Base-by-base conservation (phyloP, 768 basidiomycete species). In the Boletellus emodensis region DNA sequence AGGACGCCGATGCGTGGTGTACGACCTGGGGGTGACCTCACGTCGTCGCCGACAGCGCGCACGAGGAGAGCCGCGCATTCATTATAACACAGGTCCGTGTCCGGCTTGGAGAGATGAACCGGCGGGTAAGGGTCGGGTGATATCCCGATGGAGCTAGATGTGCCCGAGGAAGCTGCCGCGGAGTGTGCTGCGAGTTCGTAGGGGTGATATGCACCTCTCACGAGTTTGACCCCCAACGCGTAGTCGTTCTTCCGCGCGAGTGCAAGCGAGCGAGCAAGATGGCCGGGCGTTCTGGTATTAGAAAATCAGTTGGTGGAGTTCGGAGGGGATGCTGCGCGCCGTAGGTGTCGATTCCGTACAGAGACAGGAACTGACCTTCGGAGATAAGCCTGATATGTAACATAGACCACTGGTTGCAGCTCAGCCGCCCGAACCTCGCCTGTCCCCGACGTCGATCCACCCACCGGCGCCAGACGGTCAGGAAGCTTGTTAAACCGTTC, bases 381-480 rank as follows among this genome's bases (percentile, higher is more conserved):
- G 20, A 96, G 79, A 68, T 95, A 96, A 0, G 91, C 87, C 63
- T 97, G 94, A 69, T 84, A 92, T 0, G 94, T 96, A 2, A 80
- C 84, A 65, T 94, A 94, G 1, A 93, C 69, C 4, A 92, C 71
- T 0, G 91, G 90, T 48, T 83, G 82, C 5, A 81, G 68, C n/a
- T 55, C 55, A n/a, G 22, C 22, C 2, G n/a, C 34, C 15, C 11
- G 24, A 6, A 46, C 10, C 14, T 39, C 28, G 6, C 13, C 51
- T 13, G 46, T 3, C 40, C 32, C 35, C 40, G 44, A 40, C 4
- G 20, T 32, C 51, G 44, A 56, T 59, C 48, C 24, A 30, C 38
- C 30, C 30, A 3, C 9, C 30, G 9, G 36, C 11, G 32, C 12
- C 26, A 34, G 12, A 5, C 41, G 35, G 38, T 50, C 24, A 6